These are phyloP conservation scores for Primulina tabacum DNA, from an alignment of 257 asterid genomes.

Conservation along the genomic window DNA sequence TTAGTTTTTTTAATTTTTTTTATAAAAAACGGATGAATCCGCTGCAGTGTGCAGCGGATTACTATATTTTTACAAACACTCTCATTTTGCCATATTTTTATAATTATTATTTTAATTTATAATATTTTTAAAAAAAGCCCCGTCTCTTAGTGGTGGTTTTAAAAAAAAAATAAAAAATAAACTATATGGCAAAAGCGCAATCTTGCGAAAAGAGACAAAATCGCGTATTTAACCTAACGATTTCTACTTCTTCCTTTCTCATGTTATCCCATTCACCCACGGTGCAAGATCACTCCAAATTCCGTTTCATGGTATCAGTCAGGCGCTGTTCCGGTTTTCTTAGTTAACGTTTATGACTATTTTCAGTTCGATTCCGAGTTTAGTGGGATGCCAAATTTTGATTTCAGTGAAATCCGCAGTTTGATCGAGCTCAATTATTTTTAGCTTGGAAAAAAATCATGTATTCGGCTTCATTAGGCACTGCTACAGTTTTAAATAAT, in stretches of 20 bases:
- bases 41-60: too few species aligned
- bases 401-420: background rate
- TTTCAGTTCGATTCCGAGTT: background rate
- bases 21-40: too few species aligned
- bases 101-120: too few species aligned
- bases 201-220: too few species aligned
- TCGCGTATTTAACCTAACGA: too few species aligned
- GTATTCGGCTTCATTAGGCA: constrained; percentile 37
- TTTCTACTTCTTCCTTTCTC: background rate
- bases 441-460: constrained; percentile 22
- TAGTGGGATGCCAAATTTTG: constrained; percentile 1
- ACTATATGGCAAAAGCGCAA: too few species aligned
- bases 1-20: too few species aligned
- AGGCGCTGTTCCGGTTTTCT: background rate
- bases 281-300: background rate
- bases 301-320: background rate
- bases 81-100: too few species aligned
- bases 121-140: too few species aligned
- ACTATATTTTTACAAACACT: too few species aligned
- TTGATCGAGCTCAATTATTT: background rate
- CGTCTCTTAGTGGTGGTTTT: too few species aligned
- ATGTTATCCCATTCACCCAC: background rate
- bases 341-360: background rate
- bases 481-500: constrained; percentile 38
- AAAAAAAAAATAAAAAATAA: too few species aligned